Percentiles rank a stretch among this genome's conserved stretches.
These are phyloP conservation scores for Neoascochyta sp. DNA, from an alignment of 2,329 filamentous ascomycete species.

Conservation along the genomic window DNA sequence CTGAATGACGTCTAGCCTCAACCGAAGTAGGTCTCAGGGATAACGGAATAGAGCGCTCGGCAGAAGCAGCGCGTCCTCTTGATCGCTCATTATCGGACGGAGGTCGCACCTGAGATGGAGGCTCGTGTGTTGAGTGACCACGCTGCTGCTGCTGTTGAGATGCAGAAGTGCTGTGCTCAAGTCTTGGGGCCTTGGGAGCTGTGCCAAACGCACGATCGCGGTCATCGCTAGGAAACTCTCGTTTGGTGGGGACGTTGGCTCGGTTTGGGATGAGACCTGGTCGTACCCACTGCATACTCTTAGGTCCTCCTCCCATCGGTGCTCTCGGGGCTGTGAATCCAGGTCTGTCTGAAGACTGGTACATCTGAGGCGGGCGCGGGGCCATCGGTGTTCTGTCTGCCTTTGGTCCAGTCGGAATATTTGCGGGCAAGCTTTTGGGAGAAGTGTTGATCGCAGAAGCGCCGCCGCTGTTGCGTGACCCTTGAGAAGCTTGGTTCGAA, in stretches of 20 bases:
- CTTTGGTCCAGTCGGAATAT: constrained; percentile 42
- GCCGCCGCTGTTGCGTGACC: constrained; percentile 21
- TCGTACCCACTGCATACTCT: constrained; percentile 44
- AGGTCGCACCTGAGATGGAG: no score
- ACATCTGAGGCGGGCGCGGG: constrained; percentile 29
- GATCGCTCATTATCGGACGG: constrained; percentile 14
- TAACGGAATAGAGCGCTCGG: constrained; percentile 15
- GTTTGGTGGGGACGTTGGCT: constrained; percentile 43
- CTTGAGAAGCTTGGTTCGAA: constrained; percentile 24
- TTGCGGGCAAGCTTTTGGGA: constrained; percentile 33
- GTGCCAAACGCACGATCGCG: constrained; percentile 36
- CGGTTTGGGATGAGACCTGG: constrained; percentile 37
- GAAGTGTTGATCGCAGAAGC: constrained; percentile 31
- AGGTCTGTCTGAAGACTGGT: constrained; percentile 26
- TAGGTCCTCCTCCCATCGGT: constrained; percentile 32
- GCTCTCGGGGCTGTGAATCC: constrained; percentile 27
- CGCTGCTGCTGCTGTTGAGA: constrained; percentile 21
- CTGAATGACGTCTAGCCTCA: constrained; percentile 32
- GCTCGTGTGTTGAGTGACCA: no score
- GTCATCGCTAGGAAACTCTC: constrained; percentile 45
- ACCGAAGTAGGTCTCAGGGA: constrained; percentile 28
- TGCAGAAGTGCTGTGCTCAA: constrained; percentile 20
- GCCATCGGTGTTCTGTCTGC: constrained; percentile 33
- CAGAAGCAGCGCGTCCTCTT: constrained; percentile 21
- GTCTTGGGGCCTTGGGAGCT: constrained; percentile 32